Conservation (phyloP, 1,284 basidiomycete species). For the Papiliotrema flavescens region DNA sequence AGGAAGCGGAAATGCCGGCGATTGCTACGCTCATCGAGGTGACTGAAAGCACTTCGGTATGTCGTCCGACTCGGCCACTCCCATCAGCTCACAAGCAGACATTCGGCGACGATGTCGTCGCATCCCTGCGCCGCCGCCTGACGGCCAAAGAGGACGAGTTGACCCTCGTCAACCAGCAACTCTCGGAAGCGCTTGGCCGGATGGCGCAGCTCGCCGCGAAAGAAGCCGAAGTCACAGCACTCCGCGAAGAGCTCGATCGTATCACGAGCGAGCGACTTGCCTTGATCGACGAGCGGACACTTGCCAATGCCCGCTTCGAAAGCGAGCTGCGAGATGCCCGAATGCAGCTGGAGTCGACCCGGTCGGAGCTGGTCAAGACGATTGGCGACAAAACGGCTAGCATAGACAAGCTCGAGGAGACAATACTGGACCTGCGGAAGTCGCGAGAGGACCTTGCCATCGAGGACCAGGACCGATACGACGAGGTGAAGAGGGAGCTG, state of each 20-base stretch:
- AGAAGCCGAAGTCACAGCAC: constrained; percentile 6
- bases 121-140: background rate
- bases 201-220: background rate
- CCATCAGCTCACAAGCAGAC: background rate
- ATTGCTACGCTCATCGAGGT: constrained; percentile 16
- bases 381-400: constrained; percentile 25
- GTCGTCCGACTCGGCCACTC: background rate
- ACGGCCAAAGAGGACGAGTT: constrained; percentile 11
- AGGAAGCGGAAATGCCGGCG: constrained; percentile 23
- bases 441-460: constrained; percentile 34
- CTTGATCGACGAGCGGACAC: too few relatives aligned
- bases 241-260: background rate
- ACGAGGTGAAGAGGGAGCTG: constrained; percentile 15
- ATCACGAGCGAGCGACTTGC: too few relatives aligned
- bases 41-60: constrained; percentile 11
- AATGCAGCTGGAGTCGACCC: constrained; percentile 29
- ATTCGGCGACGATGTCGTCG: constrained; percentile 1
- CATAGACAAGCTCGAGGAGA: constrained; percentile 34
- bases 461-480: constrained; percentile 27
- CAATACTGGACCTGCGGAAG: constrained; percentile 34
- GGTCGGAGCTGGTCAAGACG: constrained; percentile 23
- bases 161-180: too few relatives aligned
- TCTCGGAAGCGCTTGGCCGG: too few relatives aligned
- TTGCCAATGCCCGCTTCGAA: too few relatives aligned
- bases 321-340: constrained; percentile 8